Evolutionary conservation across 805 yeast genomes (phyloP), one percentile per base, ranked within the genome.

Genomic region (Wickerhamiella allomyrinae): DNA sequence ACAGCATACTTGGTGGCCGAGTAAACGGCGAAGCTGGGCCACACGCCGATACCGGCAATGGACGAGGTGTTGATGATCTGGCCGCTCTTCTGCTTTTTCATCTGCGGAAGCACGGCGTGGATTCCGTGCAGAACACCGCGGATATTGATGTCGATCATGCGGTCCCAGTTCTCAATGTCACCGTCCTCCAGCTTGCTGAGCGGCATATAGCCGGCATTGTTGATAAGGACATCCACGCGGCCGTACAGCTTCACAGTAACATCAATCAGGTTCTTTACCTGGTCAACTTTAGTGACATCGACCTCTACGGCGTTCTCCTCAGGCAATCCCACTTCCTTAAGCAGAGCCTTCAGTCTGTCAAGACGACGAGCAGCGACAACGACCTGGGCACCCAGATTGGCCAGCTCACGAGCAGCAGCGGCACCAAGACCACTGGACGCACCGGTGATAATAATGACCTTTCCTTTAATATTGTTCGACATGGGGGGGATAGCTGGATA

Each of bases 381-480:
- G 51, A 82, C 67, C 54, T 77, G 78, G 51, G 78, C 58, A 19
- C 91, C 91, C 39, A 71, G 65, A 15, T 65, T 76, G 39, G 93
- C 87, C 52, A 82, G 74, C 56, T 84, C 93, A 39, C 69, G 61
- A 14, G 95, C 96, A n/a, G 95, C 85, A 41, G 93, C 87, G 49
- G 74, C 74, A 10, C 96, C 96, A 53, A 86, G 87, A 45, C 96
- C 96, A n/a, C 94, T 76, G n/a, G 94, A 82, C 8, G 95, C 95
- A 49, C 95, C 95, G 11, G 95, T 82, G 55, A 86, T 81, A 37
- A 86, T 69, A 29, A 82, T 68, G 20, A 76, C 73, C 58, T 86
- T 85, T 38, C 79, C 79, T 10, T 25, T 29, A 29, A 29, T 24
- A 17, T 27, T 27, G n/a, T n/a, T n/a, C n/a, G n/a, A n/a, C n/a